These are phyloP conservation scores for Aspergillus hancockii DNA, from an alignment of 495 filamentous ascomycete genomes.

Conservation along the genomic window DNA sequence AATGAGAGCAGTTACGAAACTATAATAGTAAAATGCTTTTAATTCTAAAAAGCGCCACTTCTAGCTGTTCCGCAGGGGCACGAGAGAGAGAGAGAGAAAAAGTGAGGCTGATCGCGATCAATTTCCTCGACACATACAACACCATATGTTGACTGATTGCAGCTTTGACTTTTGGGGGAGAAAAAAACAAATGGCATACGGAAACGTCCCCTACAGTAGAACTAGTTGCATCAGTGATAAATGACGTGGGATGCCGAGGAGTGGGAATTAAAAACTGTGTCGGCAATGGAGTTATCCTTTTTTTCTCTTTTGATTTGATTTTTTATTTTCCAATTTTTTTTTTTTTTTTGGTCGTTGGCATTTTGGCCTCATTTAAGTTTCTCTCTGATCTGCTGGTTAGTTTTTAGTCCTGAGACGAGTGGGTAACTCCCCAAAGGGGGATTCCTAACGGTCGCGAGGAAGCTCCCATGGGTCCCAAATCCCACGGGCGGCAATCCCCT, in stretches of 20 bases:
- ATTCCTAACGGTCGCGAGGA: conserved; percentile 8
- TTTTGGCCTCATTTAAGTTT: background rate
- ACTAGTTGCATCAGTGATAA: conserved; percentile 2
- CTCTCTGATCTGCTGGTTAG: background rate
- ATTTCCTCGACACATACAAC: background rate
- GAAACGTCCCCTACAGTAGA: background rate
- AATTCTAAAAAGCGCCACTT: background rate
- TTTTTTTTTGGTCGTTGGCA: background rate
- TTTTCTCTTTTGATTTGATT: background rate
- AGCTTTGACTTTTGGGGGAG: conserved; percentile 5
- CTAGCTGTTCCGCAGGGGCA: background rate
- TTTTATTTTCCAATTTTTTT: background rate
- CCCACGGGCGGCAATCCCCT: conserved; percentile 2
- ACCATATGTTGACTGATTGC: conserved; percentile 8
- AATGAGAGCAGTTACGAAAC: conserved; percentile 7
- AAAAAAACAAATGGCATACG: background rate
- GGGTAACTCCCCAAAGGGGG: background rate
- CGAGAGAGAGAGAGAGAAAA: conserved; percentile 7
- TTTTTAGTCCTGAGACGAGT: background rate
- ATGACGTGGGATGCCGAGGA: conserved; percentile 18
- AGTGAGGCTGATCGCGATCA: conserved; percentile 16
- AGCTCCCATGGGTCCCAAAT: conserved; percentile 3
- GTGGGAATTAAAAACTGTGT: background rate
- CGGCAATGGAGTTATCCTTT: background rate
- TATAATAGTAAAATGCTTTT: conserved; percentile 3